Percentiles rank a stretch among this genome's conserved stretches.
phyloP scores from a whole-genome alignment of 192 early-diverging fungal genomes.

The Chytriomyces hyalinus region DNA sequence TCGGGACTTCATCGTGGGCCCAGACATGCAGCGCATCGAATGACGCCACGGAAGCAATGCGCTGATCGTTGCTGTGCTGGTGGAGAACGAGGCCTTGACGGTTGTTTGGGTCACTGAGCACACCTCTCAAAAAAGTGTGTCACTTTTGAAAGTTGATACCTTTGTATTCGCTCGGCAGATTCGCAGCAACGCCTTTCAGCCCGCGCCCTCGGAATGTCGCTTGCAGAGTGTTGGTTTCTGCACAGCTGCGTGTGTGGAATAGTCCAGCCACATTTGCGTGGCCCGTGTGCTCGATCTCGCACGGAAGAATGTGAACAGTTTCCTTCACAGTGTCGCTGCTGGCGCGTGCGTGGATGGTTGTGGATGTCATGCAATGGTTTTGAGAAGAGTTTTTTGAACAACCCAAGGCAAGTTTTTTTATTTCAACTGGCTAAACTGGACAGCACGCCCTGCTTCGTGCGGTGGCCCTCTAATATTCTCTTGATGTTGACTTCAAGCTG shows the following conservation, averaged over 20 bases:
- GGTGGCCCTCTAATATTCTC: slow-evolving; percentile 71
- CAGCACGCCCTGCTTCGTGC: slow-evolving; percentile 58
- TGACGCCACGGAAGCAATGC: background rate
- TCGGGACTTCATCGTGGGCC: slow-evolving; percentile 38
- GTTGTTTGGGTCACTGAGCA: background rate
- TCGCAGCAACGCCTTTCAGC: slow-evolving; percentile 22
- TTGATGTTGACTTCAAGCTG: slow-evolving; percentile 81
- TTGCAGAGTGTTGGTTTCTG: background rate
- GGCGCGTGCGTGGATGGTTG: too few species aligned
- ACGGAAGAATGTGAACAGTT: slow-evolving; percentile 42
- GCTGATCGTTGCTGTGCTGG: too few species aligned
- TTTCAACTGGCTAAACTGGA: background rate
- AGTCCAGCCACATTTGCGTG: slow-evolving; percentile 35
- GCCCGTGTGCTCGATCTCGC: slow-evolving; percentile 38
- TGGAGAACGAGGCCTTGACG: background rate
- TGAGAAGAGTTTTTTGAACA: too few species aligned
- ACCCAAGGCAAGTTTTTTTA: too few species aligned
- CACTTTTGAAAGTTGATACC: slow-evolving; percentile 4
- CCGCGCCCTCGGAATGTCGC: slow-evolving; percentile 41
- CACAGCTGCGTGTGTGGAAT: slow-evolving; percentile 13
- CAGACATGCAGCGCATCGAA: slow-evolving; percentile 36
- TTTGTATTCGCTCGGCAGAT: slow-evolving; percentile 30
- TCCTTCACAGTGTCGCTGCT: background rate
- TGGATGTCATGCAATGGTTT: too few species aligned
- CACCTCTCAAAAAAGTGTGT: background rate